Conservation (phyloP, 345 rosid species). For the Combretum micranthum region DNA sequence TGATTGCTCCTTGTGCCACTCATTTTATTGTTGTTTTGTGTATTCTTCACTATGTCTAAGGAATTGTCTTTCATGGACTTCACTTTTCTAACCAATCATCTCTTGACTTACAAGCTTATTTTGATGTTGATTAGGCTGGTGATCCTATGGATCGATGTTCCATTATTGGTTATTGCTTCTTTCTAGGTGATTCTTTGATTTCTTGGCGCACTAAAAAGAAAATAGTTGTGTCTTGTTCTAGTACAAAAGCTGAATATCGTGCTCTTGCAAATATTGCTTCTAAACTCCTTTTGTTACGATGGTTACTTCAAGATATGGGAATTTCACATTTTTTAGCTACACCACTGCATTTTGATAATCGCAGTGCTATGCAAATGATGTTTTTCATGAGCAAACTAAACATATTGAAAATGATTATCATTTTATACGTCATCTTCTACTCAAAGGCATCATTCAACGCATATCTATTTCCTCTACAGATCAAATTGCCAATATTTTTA, state of each 20-base stretch:
- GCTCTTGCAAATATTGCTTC: neutral
- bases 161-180: neutral
- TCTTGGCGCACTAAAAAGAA: constrained; percentile 1
- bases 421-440: neutral
- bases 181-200: neutral
- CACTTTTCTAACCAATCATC: no score
- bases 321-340: neutral
- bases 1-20: no score
- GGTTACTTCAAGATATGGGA: neutral
- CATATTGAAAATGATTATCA: constrained; percentile 3
- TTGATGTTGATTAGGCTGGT: constrained; percentile 1
- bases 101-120: no score
- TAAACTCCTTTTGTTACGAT: neutral
- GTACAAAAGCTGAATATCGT: neutral
- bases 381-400: neutral
- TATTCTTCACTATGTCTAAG: no score
- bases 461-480: no score
- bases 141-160: neutral
- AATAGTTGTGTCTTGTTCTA: neutral
- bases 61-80: no score
- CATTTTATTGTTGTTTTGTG: neutral
- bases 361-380: neutral
- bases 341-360: neutral
- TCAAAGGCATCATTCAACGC: neutral
- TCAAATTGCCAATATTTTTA: no score